Conservation (phyloP, 768 basidiomycete genomes). For the Rhodotorula graminis region DNA sequence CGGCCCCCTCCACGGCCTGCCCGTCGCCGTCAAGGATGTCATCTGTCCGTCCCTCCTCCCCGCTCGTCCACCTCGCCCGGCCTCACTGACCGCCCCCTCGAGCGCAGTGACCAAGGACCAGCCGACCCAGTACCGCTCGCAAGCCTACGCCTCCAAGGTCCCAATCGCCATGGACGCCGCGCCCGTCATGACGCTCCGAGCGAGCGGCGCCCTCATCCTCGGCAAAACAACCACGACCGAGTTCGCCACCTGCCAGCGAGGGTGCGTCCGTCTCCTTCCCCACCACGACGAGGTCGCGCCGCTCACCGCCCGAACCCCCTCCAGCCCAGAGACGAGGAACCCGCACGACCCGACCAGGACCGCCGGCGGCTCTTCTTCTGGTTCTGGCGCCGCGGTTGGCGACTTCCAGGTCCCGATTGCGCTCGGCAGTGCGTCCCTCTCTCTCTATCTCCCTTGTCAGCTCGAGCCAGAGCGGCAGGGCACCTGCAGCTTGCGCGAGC, state of each 20-base stretch:
- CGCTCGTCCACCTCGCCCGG: no score
- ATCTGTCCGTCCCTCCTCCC: constrained; percentile 30
- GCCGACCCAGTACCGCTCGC: constrained; percentile 45
- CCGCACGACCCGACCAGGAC: constrained; percentile 43
- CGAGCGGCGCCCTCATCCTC: constrained; percentile 41
- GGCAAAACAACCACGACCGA: constrained; percentile 44
- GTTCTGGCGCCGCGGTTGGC: constrained; percentile 45
- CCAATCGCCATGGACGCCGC: constrained; percentile 42
- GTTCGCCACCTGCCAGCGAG: constrained; percentile 41
- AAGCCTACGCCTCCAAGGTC: constrained; percentile 41
- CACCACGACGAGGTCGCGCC: no score
- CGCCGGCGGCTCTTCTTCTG: constrained; percentile 46
- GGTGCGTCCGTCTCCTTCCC: constrained; percentile 13
- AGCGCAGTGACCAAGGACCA: constrained; percentile 40
- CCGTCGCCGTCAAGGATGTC: constrained; percentile 45
- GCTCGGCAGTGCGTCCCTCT: constrained; percentile 41
- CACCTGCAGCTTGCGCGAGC: background rate
- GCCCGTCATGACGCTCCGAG: constrained; percentile 38
- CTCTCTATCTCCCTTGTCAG: background rate
- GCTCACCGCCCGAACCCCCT: background rate
- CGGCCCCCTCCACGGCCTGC: constrained; percentile 43
- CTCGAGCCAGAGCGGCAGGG: background rate
- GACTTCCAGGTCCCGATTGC: constrained; percentile 45
- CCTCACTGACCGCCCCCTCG: background rate
- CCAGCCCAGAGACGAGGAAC: constrained; percentile 30